Conservation (phyloP, 192 early-diverging fungal species). For the Mortierella antarctica region DNA sequence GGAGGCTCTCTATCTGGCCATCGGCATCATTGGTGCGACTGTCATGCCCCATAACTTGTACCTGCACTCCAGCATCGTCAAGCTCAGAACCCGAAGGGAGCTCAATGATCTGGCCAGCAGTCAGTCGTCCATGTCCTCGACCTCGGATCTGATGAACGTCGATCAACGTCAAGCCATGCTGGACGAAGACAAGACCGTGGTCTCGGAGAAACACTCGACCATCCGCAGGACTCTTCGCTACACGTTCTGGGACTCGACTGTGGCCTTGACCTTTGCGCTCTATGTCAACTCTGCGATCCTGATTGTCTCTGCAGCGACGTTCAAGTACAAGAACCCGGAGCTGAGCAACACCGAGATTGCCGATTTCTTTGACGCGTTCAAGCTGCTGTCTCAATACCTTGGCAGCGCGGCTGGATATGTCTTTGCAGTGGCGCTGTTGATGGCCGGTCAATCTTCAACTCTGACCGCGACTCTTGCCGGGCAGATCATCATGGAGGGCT, state of each 20-base stretch:
- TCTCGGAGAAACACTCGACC: conserved; percentile 49
- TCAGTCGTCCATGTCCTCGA: conserved; percentile 33
- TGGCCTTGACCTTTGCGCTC: conserved; percentile 78
- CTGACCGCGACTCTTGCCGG: conserved; percentile 89
- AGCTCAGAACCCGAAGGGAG: conserved; percentile 60
- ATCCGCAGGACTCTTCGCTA: conserved; percentile 62
- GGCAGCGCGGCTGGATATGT: conserved; percentile 71
- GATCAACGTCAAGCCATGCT: conserved; percentile 12
- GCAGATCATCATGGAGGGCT: conserved; percentile 86
- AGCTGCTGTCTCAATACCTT: conserved; percentile 66
- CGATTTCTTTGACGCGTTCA: conserved; percentile 75
- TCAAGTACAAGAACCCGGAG: conserved; percentile 62
- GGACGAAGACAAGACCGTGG: conserved; percentile 28
- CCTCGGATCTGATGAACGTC: conserved; percentile 27
- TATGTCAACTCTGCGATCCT: conserved; percentile 85
- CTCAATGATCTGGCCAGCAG: conserved; percentile 25
- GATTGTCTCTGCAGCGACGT: conserved; percentile 81
- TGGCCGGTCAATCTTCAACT: conserved; percentile 80
- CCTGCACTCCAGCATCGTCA: conserved; percentile 81
- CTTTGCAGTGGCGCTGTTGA: conserved; percentile 82
- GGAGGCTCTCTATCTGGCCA: conserved; percentile 72
- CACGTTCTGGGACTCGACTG: conserved; percentile 70
- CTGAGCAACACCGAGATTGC: conserved; percentile 57
- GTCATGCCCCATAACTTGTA: conserved; percentile 92
- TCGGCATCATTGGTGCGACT: conserved; percentile 89